Base-by-base conservation (phyloP, 441 rosid genomes). In the Aleurites moluccanus region DNA sequence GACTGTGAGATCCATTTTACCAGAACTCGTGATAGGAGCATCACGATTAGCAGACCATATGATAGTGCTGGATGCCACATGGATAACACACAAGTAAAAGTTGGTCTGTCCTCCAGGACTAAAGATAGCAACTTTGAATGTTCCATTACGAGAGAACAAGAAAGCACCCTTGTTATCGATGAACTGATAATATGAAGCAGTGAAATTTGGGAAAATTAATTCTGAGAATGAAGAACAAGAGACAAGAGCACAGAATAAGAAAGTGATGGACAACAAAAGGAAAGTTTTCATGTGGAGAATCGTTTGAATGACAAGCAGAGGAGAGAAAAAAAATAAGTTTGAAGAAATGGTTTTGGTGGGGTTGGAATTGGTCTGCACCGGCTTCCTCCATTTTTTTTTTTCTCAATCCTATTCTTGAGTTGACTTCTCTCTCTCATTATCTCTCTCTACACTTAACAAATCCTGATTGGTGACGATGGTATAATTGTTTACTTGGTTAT, bases 11-110 rank as follows among this genome's bases (percentile, higher is more conserved):
- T 70, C 72, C 92, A 94, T 85, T 44, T 60, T 38, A 21, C 97
- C 96, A 0, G 94, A 85, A 49, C 60, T 80, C 0, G 97, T 87
- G 83, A 94, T 78, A 2, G 98, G 91, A 11, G 69, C 74, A 77
- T 86, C 85, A 20, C 87, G 88, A 79, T 90, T 90, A 25, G 97
- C 95, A 16, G 98, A 83, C 98, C 98, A 94, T 79, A 91, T 85
- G 74, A 90, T 81, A 64, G 77, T 64, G 67, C 75, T 82, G 73
- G 97, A 91, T 1, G 68, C 84, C 11, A 79, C 90, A 33, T 94
- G 98, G 77, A 90, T 69, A 71, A 94, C 82, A 55, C 89, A 91
- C 67, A 94, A 83, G 89, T 90, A 94, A 77, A 83, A 94, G 73
- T 63, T 72, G 61, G 80, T 57, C 45, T 81, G 83, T 53, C 77